Conservation (phyloP, 768 basidiomycete species). For the Suillus subaureus region DNA sequence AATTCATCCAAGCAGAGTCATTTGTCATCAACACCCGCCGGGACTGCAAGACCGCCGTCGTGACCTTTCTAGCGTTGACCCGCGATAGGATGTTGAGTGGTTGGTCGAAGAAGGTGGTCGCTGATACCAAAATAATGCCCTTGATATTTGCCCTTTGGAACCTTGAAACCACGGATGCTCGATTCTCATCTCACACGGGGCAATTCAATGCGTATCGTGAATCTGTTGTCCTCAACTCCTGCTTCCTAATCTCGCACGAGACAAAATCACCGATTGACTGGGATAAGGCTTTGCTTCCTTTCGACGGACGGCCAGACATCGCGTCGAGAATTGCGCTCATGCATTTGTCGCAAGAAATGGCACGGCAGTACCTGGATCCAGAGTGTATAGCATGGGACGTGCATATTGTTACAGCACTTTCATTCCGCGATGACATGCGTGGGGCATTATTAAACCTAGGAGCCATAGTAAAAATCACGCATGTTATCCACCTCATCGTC, state of each 20-base stretch:
- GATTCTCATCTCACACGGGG: slow-evolving; percentile 25
- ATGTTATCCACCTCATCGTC: slow-evolving; percentile 24
- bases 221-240: slow-evolving; percentile 30
- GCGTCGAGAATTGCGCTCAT: slow-evolving; percentile 23
- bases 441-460: slow-evolving; percentile 25
- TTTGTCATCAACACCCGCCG: slow-evolving; percentile 16
- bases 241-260: slow-evolving; percentile 31
- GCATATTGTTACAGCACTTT: slow-evolving; percentile 27
- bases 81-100: slow-evolving; percentile 25
- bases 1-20: slow-evolving; percentile 15
- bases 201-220: slow-evolving; percentile 23
- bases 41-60: slow-evolving; percentile 25
- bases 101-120: slow-evolving; percentile 28
- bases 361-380: slow-evolving; percentile 21
- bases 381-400: slow-evolving; percentile 31
- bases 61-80: slow-evolving; percentile 30
- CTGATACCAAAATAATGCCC: slow-evolving; percentile 29
- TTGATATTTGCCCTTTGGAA: slow-evolving; percentile 32
- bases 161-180: slow-evolving; percentile 25
- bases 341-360: slow-evolving; percentile 29
- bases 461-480: slow-evolving; percentile 24
- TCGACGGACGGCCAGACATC: slow-evolving; percentile 20
- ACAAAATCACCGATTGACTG: slow-evolving; percentile 20
- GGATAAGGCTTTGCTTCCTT: slow-evolving; percentile 25
- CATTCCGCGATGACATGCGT: slow-evolving; percentile 21